Evolutionary conservation across 768 basidiomycete genomes (phyloP).

Genomic region (Dendrothele bispora): DNA sequence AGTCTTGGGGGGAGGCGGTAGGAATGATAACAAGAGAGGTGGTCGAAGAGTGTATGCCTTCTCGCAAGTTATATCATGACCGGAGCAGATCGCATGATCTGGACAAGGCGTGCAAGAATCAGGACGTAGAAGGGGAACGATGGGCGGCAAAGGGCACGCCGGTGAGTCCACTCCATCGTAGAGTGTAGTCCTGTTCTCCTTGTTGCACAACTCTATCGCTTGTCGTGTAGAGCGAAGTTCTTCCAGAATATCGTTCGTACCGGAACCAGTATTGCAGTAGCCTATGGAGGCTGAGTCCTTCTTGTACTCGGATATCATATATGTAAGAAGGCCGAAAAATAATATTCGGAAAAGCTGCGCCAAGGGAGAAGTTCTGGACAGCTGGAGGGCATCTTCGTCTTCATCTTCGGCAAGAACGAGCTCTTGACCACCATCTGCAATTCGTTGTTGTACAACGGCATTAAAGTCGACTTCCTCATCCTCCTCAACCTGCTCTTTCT

Average conservation of each 20-base stretch:
- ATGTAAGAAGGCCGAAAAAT: conserved; percentile 12
- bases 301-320: conserved; percentile 50
- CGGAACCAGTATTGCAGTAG: conserved; percentile 67
- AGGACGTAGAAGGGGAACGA: conserved; percentile 58
- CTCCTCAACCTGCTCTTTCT: conserved; percentile 12
- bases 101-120: conserved; percentile 74
- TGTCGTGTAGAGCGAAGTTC: conserved; percentile 41
- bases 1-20: conserved; percentile 38
- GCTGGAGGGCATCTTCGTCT: neutral
- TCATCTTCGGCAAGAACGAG: conserved; percentile 1
- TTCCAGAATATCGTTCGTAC: conserved; percentile 59
- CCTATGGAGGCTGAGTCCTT: conserved; percentile 68
- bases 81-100: conserved; percentile 62
- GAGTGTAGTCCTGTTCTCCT: conserved; percentile 50
- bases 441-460: conserved; percentile 34
- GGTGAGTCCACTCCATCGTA: conserved; percentile 32
- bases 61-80: conserved; percentile 61
- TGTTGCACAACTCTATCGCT: conserved; percentile 57
- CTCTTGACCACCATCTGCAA: conserved; percentile 34
- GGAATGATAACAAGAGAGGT: conserved; percentile 54
- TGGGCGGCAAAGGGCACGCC: conserved; percentile 53
- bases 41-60: conserved; percentile 65
- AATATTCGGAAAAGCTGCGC: conserved; percentile 43
- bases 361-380: conserved; percentile 25
- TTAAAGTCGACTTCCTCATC: conserved; percentile 25